phyloP scores from a whole-genome alignment of 2,329 filamentous ascomycete genomes.

The Epichloe hybrida region DNA sequence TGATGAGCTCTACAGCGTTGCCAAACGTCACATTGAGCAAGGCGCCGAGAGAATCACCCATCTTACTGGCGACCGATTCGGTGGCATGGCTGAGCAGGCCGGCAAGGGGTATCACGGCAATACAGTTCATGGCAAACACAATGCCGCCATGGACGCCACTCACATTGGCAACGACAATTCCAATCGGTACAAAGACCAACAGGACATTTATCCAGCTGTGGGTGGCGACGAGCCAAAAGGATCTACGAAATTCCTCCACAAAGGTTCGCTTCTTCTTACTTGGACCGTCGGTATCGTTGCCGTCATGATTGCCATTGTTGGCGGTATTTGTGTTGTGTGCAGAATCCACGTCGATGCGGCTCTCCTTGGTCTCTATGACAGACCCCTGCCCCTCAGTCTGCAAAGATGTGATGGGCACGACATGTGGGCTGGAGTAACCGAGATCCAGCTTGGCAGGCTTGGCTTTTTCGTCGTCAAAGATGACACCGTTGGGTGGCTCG shows the following conservation, averaged over 20 bases:
- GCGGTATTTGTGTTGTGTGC: slow-evolving; percentile 15
- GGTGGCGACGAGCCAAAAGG: slow-evolving; percentile 43
- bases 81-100: slow-evolving; percentile 61
- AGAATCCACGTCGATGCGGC: slow-evolving; percentile 1
- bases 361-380: slow-evolving; percentile 32
- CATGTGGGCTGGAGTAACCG: slow-evolving; percentile 14
- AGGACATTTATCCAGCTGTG: slow-evolving; percentile 70
- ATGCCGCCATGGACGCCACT: slow-evolving; percentile 41
- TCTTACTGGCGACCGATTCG: slow-evolving; percentile 57
- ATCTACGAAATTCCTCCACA: slow-evolving; percentile 34
- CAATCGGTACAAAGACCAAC: slow-evolving; percentile 64
- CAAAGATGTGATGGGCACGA: slow-evolving; percentile 29
- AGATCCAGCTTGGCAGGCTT: slow-evolving; percentile 10
- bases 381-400: slow-evolving; percentile 41
- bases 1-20: slow-evolving; percentile 68
- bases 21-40: slow-evolving; percentile 67
- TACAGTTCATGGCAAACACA: slow-evolving; percentile 60
- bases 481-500: slow-evolving; percentile 5
- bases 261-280: slow-evolving; percentile 28
- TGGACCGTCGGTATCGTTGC: neutral
- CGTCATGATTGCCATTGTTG: slow-evolving; percentile 14
- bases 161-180: slow-evolving; percentile 51
- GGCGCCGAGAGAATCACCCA: slow-evolving; percentile 61
- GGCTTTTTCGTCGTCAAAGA: slow-evolving; percentile 8
- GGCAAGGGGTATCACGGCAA: slow-evolving; percentile 63